Evolutionary conservation across 352 stramenopile species (phyloP).

Genomic region (Blastocystis sp.): DNA sequence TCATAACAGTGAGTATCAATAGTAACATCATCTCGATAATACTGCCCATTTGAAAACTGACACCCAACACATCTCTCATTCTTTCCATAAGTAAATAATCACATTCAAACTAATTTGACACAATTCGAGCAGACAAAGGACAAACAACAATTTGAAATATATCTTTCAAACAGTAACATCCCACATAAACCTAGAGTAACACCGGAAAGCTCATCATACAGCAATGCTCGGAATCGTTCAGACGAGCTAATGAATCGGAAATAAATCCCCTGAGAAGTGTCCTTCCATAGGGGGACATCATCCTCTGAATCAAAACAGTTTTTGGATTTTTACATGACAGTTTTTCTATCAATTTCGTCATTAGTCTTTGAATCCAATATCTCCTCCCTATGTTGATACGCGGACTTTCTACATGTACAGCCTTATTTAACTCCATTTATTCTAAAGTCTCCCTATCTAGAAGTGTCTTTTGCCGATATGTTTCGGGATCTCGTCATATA

Average conservation of each 20-base stretch:
- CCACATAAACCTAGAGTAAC: background rate
- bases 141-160: slow-evolving; percentile 45
- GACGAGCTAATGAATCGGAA: background rate
- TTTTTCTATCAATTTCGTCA: background rate
- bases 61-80: background rate
- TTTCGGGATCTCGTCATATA: slow-evolving; percentile 20
- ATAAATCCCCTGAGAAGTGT: background rate
- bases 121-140: slow-evolving; percentile 13
- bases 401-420: no score
- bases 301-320: background rate
- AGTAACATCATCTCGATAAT: slow-evolving; percentile 7
- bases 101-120: background rate
- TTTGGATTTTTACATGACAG: background rate
- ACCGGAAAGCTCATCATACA: background rate
- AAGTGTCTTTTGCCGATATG: background rate
- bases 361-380: no score
- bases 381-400: no score
- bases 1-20: background rate
- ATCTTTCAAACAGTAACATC: background rate
- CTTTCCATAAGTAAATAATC: background rate
- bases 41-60: background rate
- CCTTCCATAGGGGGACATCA: background rate
- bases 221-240: background rate
- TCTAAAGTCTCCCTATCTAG: background rate
- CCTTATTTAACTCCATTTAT: background rate